These are phyloP conservation scores for Termitomyces sp. DNA, from an alignment of 768 basidiomycete species.

Conservation along the genomic window DNA sequence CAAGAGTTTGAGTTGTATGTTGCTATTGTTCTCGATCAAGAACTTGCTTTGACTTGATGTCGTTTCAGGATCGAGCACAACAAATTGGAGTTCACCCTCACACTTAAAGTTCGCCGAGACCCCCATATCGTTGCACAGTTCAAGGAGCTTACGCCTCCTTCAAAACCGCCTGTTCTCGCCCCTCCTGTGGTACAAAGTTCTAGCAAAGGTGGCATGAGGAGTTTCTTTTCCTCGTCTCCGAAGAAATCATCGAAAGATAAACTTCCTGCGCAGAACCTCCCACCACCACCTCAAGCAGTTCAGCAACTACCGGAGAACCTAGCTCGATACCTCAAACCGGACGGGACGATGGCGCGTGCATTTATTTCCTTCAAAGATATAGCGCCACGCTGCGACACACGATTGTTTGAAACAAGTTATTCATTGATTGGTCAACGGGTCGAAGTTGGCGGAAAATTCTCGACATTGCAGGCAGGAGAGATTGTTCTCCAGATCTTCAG, in stretches of 20 bases:
- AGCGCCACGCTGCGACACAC: constrained; percentile 77
- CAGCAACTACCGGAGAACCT: constrained; percentile 68
- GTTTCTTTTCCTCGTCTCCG: constrained; percentile 74
- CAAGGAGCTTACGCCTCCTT: constrained; percentile 52
- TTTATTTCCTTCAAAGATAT: constrained; percentile 90
- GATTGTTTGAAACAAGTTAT: constrained; percentile 78
- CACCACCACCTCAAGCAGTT: constrained; percentile 36
- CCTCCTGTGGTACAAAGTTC: constrained; percentile 44
- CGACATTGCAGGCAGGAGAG: constrained; percentile 77
- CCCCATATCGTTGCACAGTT: constrained; percentile 81
- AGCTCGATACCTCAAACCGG: constrained; percentile 77
- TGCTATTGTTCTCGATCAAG: not conserved
- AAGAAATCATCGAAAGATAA: constrained; percentile 58
- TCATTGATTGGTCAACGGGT: constrained; percentile 76
- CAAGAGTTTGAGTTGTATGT: constrained; percentile 91
- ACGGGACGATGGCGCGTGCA: constrained; percentile 85
- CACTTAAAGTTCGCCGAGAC: constrained; percentile 82
- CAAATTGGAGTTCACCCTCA: constrained; percentile 93
- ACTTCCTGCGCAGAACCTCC: constrained; percentile 27
- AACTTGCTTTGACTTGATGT: not conserved
- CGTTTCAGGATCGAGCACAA: constrained; percentile 72
- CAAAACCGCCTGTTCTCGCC: constrained; percentile 28
- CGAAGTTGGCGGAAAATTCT: constrained; percentile 53
- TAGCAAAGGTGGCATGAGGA: constrained; percentile 64
- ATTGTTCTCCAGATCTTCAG: constrained; percentile 89